Percentiles rank a stretch among this genome's conserved stretches.
phyloP scores from a whole-genome alignment of 1,284 basidiomycete genomes.

The Pascua sp. region DNA sequence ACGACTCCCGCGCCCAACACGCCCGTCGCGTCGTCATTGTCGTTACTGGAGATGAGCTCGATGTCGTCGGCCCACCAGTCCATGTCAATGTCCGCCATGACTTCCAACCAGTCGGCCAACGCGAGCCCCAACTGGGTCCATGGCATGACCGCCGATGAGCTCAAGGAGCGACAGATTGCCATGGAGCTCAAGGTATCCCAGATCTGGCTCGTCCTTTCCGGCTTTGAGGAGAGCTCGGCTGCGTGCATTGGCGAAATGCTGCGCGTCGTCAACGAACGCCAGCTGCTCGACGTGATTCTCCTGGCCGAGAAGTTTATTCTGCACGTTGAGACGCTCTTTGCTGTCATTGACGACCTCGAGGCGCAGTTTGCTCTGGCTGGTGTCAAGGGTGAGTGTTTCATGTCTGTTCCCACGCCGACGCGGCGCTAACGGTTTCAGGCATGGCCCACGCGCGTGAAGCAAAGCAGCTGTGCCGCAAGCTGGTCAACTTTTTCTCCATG shows the following conservation, averaged over 20 bases:
- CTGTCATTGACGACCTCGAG: constrained; percentile 94
- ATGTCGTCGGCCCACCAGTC: constrained; percentile 30
- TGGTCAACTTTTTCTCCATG: constrained; percentile 95
- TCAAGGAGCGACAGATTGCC: constrained; percentile 84
- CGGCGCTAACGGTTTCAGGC: constrained; percentile 55
- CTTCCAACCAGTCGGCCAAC: constrained; percentile 18
- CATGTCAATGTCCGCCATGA: constrained; percentile 41
- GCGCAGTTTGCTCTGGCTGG: constrained; percentile 76
- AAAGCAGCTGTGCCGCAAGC: constrained; percentile 97
- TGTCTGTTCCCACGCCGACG: constrained; percentile 2
- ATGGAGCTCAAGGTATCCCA: constrained; percentile 99
- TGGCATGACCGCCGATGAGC: constrained; percentile 71
- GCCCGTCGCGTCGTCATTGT: constrained; percentile 51
- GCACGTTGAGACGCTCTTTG: constrained; percentile 96
- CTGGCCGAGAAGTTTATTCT: constrained; percentile 99
- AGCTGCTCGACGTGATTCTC: constrained; percentile 92
- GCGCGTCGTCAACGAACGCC: constrained; percentile 90
- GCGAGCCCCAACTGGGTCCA: constrained; percentile 27
- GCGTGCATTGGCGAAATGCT: constrained; percentile 99
- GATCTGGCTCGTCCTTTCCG: constrained; percentile 98
- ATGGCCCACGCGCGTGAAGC: constrained; percentile 98
- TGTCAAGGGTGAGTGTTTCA: constrained; percentile 67
- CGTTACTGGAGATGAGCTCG: constrained; percentile 43
- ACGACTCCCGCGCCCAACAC: constrained; percentile 53
- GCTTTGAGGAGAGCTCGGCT: constrained; percentile 98